phyloP scores from a whole-genome alignment of 2,329 filamentous ascomycete species.

The Ophiostoma montium region DNA sequence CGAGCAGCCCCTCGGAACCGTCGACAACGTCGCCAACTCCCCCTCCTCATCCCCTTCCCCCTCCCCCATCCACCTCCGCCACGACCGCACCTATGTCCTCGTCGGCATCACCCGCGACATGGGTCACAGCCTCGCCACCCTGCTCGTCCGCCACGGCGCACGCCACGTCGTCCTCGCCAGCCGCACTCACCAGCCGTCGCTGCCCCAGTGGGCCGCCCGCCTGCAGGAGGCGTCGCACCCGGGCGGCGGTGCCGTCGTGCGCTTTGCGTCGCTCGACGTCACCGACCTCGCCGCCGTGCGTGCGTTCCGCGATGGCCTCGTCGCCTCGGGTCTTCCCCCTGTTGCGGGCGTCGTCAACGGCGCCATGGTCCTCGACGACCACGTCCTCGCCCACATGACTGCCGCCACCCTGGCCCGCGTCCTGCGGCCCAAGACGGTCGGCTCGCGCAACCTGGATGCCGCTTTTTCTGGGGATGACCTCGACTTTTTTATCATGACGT shows the following conservation, averaged over 20 bases:
- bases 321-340: slow-evolving; percentile 16
- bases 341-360: slow-evolving; percentile 29
- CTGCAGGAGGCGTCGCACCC: slow-evolving; percentile 16
- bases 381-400: slow-evolving; percentile 28
- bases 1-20: slow-evolving; percentile 9
- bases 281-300: slow-evolving; percentile 18
- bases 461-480: slow-evolving; percentile 23
- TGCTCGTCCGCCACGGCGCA: slow-evolving; percentile 25
- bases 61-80: too few relatives aligned
- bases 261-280: slow-evolving; percentile 18
- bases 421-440: slow-evolving; percentile 26
- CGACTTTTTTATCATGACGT: slow-evolving; percentile 34
- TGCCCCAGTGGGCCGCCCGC: slow-evolving; percentile 21
- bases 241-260: slow-evolving; percentile 14
- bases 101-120: slow-evolving; percentile 29
- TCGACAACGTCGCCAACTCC: too few relatives aligned
- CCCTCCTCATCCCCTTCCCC: too few relatives aligned
- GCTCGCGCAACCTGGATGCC: slow-evolving; percentile 25
- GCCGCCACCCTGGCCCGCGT: slow-evolving; percentile 23
- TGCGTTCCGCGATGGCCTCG: slow-evolving; percentile 14
- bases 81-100: slow-evolving; percentile 25
- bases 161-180: slow-evolving; percentile 26
- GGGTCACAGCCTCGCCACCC: slow-evolving; percentile 27
- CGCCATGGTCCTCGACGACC: slow-evolving; percentile 31
- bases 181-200: slow-evolving; percentile 20